A percentile compares a stretch with the other conserved stretches of the same genome.
phyloP scores from a whole-genome alignment of 257 asterid genomes.

The Catharanthus roseus region DNA sequence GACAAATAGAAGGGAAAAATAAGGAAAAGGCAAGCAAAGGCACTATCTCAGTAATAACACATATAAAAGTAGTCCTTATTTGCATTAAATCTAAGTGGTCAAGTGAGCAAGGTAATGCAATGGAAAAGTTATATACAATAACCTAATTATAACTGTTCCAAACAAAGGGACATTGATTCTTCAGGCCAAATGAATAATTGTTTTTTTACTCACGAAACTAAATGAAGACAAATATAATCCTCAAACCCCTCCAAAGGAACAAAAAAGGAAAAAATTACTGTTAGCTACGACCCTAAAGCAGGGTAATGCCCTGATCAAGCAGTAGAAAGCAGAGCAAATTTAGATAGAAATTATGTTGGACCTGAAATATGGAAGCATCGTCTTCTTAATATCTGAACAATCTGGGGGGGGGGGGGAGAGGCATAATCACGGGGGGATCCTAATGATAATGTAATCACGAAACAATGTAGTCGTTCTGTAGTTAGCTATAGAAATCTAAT shows the following conservation, averaged over 20 bases:
- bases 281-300: neutral
- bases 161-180: neutral
- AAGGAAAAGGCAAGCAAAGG: slow-evolving; percentile 18
- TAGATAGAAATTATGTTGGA: neutral
- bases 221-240: neutral
- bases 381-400: neutral
- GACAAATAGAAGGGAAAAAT: slow-evolving; percentile 12
- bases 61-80: neutral
- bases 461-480: neutral
- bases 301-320: neutral
- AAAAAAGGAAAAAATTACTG: neutral
- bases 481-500: neutral
- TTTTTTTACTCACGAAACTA: neutral
- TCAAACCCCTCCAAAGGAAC: neutral
- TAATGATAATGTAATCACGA: slow-evolving; percentile 4
- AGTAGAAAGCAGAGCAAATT: neutral
- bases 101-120: neutral
- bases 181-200: neutral
- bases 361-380: too few species aligned
- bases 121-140: neutral
- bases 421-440: too few species aligned
- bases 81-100: neutral
- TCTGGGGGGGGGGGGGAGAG: too few species aligned
- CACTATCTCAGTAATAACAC: neutral
- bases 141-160: neutral